These are phyloP conservation scores for Bolboschoenus planiculmis DNA, from an alignment of 176 grass and related monocot genomes.

Conservation along the genomic window DNA sequence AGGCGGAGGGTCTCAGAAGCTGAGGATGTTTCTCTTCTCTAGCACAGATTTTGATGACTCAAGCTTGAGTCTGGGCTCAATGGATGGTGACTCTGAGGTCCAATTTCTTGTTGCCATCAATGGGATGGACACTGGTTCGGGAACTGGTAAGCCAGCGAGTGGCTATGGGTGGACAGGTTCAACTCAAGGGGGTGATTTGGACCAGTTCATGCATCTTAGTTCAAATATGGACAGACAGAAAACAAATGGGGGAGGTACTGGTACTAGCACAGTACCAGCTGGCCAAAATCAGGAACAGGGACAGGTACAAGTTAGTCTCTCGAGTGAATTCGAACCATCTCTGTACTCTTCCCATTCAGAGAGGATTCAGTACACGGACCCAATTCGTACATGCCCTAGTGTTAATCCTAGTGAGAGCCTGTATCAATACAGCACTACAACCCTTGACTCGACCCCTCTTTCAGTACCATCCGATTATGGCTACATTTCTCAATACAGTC, in stretches of 20 bases:
- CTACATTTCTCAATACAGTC: slow-evolving; percentile 41
- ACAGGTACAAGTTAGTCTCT: slow-evolving; percentile 17
- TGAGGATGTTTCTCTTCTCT: slow-evolving; percentile 80
- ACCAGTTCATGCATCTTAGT: slow-evolving; percentile 70
- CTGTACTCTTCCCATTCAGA: slow-evolving; percentile 34
- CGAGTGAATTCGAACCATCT: slow-evolving; percentile 37
- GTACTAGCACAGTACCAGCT: slow-evolving; percentile 21
- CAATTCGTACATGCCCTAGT: slow-evolving; percentile 22
- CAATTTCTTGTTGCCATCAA: slow-evolving; percentile 94
- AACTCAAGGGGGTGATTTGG: slow-evolving; percentile 41
- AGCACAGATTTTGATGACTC: slow-evolving; percentile 68
- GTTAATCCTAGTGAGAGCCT: slow-evolving; percentile 33
- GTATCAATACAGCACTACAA: slow-evolving; percentile 25
- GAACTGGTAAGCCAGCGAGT: slow-evolving; percentile 38
- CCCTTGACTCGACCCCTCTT: slow-evolving; percentile 47
- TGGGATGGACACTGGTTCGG: slow-evolving; percentile 48
- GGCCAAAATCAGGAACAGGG: neutral
- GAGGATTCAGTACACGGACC: slow-evolving; percentile 36
- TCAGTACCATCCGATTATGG: slow-evolving; percentile 52
- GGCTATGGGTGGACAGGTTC: slow-evolving; percentile 47
- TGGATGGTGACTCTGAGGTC: slow-evolving; percentile 76
- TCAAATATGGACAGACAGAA: slow-evolving; percentile 34
- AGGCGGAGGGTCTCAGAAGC: slow-evolving; percentile 68
- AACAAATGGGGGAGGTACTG: slow-evolving; percentile 26
- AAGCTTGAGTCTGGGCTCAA: slow-evolving; percentile 65